Percentiles rank a stretch among this genome's conserved stretches.
phyloP scores from a whole-genome alignment of 371 early-diverging fungal genomes.

The Zopfochytrium polystomum region DNA sequence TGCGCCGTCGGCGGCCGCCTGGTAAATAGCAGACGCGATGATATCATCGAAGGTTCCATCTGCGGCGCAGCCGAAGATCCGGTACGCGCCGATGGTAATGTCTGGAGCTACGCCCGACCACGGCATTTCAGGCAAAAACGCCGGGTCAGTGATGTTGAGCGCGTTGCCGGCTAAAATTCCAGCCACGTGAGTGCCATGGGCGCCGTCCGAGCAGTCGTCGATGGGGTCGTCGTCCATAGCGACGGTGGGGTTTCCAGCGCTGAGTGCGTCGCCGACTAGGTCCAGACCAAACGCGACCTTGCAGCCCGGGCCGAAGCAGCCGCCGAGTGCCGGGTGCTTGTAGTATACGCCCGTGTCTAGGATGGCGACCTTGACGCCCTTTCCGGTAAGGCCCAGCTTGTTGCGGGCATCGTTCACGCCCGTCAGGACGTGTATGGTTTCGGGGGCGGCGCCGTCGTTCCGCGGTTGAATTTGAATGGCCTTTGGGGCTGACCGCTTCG shows the following conservation, averaged over 20 bases:
- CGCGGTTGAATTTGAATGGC: no score
- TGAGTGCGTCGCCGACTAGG: slow-evolving; percentile 42
- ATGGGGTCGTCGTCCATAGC: slow-evolving; percentile 55
- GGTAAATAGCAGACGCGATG: no score
- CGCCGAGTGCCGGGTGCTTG: no score
- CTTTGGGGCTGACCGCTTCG: no score
- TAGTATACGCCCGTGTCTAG: no score
- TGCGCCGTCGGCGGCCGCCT: no score
- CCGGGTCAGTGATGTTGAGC: slow-evolving; percentile 13
- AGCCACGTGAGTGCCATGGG: slow-evolving; percentile 60
- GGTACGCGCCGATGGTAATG: slow-evolving; percentile 33
- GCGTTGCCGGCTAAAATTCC: slow-evolving; percentile 56
- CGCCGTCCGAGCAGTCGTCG: slow-evolving; percentile 42
- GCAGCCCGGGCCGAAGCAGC: no score
- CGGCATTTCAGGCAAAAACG: slow-evolving; percentile 15
- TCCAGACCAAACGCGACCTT: slow-evolving; percentile 62
- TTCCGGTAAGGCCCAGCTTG: slow-evolving; percentile 22
- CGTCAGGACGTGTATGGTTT: neutral
- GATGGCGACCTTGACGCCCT: no score
- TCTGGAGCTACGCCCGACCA: slow-evolving; percentile 37
- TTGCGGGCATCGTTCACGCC: slow-evolving; percentile 28
- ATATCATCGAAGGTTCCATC: no score
- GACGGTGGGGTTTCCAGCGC: slow-evolving; percentile 21
- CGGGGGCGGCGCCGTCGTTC: no score
- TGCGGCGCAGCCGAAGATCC: slow-evolving; percentile 63